These are phyloP conservation scores for Citrus inodora DNA, from an alignment of 345 rosid species.

Conservation along the genomic window DNA sequence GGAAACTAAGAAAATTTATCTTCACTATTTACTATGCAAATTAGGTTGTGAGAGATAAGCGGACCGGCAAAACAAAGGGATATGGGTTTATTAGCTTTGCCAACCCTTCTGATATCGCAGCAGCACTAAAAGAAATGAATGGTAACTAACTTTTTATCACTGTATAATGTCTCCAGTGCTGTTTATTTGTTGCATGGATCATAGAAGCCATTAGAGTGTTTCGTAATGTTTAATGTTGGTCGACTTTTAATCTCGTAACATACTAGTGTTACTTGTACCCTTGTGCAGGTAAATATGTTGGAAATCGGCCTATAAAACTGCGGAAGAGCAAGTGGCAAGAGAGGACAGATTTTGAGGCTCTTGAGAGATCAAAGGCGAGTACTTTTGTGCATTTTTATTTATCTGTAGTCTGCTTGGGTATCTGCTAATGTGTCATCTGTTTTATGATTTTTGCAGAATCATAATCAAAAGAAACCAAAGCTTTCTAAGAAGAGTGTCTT, in stretches of 20 bases:
- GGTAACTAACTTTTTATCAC: conserved; percentile 36
- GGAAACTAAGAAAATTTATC: not conserved
- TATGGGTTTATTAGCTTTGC: conserved; percentile 97
- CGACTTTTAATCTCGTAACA: not conserved
- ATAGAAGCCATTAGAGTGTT: not conserved
- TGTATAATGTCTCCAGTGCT: not conserved
- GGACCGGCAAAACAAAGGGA: conserved; percentile 98
- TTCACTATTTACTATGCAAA: not conserved
- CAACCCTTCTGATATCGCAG: conserved; percentile 84
- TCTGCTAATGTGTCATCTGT: not conserved
- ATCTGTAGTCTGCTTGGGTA: not conserved
- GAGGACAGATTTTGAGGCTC: conserved; percentile 71
- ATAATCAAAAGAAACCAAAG: conserved; percentile 68
- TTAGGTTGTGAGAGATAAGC: conserved; percentile 94
- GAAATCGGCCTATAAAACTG: conserved; percentile 90
- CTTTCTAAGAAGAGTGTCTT: conserved; percentile 65
- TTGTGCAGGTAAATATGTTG: conserved; percentile 87
- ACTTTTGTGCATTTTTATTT: not conserved
- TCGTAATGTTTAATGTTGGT: not conserved
- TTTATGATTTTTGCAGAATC: conserved; percentile 44
- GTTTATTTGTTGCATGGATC: not conserved
- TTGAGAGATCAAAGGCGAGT: conserved; percentile 64
- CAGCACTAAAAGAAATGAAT: conserved; percentile 91
- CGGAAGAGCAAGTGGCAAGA: conserved; percentile 99
- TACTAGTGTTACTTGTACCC: not conserved